A percentile compares a stretch with the other conserved stretches of the same genome.
Conservation (phyloP, 2,329 filamentous ascomycete genomes). For the Colletotrichum horii region DNA sequence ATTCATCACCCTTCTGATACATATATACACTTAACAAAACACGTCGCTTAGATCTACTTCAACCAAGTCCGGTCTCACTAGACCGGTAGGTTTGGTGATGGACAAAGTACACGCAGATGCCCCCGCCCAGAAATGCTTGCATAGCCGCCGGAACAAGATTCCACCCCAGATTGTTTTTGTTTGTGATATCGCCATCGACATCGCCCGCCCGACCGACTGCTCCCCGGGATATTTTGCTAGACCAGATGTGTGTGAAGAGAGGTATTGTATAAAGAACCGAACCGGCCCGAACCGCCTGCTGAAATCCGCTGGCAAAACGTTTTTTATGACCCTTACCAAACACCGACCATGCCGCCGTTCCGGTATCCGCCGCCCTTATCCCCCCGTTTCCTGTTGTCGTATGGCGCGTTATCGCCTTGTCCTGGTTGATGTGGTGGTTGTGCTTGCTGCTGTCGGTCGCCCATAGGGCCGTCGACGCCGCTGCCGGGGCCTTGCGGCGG, state of each 20-base stretch:
- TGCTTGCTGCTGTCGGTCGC: background rate
- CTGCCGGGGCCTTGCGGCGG: background rate
- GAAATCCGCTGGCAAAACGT: background rate
- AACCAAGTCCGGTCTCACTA: background rate
- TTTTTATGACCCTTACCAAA: slow-evolving; percentile 10
- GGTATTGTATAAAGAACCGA: background rate
- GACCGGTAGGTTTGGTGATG: background rate
- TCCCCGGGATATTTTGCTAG: background rate
- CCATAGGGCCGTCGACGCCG: background rate
- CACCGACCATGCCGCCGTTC: slow-evolving; percentile 19
- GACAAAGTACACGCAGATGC: background rate
- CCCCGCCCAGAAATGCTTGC: background rate
- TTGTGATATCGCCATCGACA: background rate
- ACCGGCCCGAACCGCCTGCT: background rate
- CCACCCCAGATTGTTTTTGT: background rate
- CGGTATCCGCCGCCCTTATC: slow-evolving; percentile 8
- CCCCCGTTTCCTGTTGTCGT: background rate
- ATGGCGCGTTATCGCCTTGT: background rate
- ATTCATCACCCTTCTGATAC: background rate
- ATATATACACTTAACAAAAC: background rate
- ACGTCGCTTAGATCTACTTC: background rate
- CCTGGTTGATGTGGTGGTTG: slow-evolving; percentile 4
- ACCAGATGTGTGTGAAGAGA: background rate
- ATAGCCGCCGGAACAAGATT: background rate
- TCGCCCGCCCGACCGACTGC: background rate